Evolutionary conservation across 345 rosid species (phyloP), one percentile per base, ranked within the genome.

Genomic region (Salix exigua): DNA sequence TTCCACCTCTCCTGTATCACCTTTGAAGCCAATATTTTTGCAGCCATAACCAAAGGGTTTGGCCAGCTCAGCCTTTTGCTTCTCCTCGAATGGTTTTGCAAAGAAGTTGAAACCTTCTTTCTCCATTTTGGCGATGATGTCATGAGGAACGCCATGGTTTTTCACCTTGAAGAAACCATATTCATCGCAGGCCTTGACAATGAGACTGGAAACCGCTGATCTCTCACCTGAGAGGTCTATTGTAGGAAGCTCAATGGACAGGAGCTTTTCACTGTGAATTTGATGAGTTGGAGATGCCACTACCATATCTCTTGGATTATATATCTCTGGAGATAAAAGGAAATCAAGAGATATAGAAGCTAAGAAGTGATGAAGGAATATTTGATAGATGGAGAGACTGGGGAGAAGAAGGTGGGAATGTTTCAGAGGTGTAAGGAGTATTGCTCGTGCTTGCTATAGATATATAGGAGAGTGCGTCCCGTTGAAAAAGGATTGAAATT

Each of bases 1-100:
- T 67, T 84, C 87, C 53, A 84, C 76, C 71, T 82, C 81, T 4
- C 87, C 87, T 3, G 51, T 30, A 50, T 84, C 87, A 19, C 87
- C 87, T 26, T 76, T 84, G 16, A 77, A 72, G 53, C 87, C 87
- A 51, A 84, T 81, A n/a, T 71, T 81, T 71, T 72, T 84, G 73
- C 84, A 73, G 21, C 87, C 87, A 28, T 84, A 84, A 14, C 87
- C 87, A 6, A 81, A 60, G 12, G 84, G 84, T 71, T 69, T 71
- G n/a, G 82, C 80, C 1, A 80, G 82, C 2, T 80, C 84, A 5
- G 80, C 76, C 63, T 37, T 67, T 42, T 75, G 73, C 76, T 84
- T 84, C 42, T 84, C 87, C 1, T 37, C 44, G 11, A 40, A 64
- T 3, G 84, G 66, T 53, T 73, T 73, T 4, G 38, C 74, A 37